Evolutionary conservation across 1,284 basidiomycete species (phyloP), one percentile per base, ranked within the genome.

Genomic region (Tylopilus microsporus): DNA sequence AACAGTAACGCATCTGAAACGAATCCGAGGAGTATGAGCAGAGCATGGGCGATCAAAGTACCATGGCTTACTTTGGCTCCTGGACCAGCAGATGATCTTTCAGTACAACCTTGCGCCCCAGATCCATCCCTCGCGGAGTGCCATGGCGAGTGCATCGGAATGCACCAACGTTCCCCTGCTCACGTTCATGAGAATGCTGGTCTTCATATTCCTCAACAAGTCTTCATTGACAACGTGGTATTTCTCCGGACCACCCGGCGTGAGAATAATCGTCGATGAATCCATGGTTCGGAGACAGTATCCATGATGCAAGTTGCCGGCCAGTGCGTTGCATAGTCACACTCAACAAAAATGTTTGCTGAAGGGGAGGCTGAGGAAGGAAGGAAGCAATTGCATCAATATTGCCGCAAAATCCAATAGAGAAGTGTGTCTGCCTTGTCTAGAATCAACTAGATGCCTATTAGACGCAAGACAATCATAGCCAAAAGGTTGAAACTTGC

Each of bases 111-210:
- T 96, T 0, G 96, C 96, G 25, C 87, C 94, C 79, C 89, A 96
- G 47, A 98, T 89, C 81, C 86, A 85, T 3, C 82, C 82, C 61
- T 87, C 82, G 51, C 78, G 76, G 49, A 98, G 75, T 0, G 94
- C 95, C 60, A 81, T 83, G 2, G 88, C 88, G 11, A 99, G 81
- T 11, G 95, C 95, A 46, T 89, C 84, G 5, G 89, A 91, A 71
- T 98, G 93, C 13, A 99, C 90, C 7, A 98, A 76, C 0, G 91
- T 82, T 10, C 92, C 92, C 41, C 93, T 76, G 19, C 84, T 83
- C 1, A 87, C 82, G 68, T 97, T 97, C 47, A 96, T 85, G 18
- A 97, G 72, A 34, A 95, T 79, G 2, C 85, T 83, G 3, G 82
- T 86, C 68, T 77, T 82, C 81, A 98, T 98, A 70, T 80, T 80